These are phyloP conservation scores for Tetracentron sinense DNA, from an alignment of 164 flowering plant genomes.

Conservation along the genomic window DNA sequence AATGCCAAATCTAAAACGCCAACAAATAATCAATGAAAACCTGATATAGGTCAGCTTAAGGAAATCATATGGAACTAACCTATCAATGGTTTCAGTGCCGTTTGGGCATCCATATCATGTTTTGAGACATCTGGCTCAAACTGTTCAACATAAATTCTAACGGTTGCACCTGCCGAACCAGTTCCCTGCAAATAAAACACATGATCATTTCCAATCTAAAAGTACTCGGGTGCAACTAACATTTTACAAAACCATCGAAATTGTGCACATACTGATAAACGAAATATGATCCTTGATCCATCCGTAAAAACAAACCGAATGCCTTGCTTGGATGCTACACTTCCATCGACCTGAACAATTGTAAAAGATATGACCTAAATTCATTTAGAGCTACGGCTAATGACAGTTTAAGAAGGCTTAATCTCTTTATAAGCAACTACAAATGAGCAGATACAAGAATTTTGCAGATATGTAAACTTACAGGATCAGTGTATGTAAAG, in stretches of 20 bases:
- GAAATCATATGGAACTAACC: conserved; percentile 37
- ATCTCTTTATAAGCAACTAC: not conserved
- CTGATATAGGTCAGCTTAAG: not conserved
- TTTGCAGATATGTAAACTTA: conserved; percentile 35
- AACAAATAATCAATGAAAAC: conserved; percentile 7
- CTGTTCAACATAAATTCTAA: conserved; percentile 85
- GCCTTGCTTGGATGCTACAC: conserved; percentile 88
- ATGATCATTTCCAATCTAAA: not conserved
- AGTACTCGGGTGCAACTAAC: not conserved
- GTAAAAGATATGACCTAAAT: conserved; percentile 8
- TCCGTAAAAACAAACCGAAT: conserved; percentile 91
- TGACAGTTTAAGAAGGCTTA: not conserved
- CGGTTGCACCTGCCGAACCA: conserved; percentile 97
- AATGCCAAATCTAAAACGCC: conserved; percentile 70
- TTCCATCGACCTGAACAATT: conserved; percentile 81
- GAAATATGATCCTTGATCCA: conserved; percentile 93
- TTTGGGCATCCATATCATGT: conserved; percentile 85
- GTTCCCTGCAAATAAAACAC: conserved; percentile 61
- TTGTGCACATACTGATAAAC: conserved; percentile 65
- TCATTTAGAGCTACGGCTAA: not conserved
- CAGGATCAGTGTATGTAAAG: conserved; percentile 90
- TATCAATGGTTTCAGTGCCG: conserved; percentile 83
- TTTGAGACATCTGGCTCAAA: conserved; percentile 82
- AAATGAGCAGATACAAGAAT: not conserved
- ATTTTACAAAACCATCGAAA: not conserved